These are phyloP conservation scores for Rehmannia glutinosa DNA, from an alignment of 257 asterid species.

Conservation along the genomic window DNA sequence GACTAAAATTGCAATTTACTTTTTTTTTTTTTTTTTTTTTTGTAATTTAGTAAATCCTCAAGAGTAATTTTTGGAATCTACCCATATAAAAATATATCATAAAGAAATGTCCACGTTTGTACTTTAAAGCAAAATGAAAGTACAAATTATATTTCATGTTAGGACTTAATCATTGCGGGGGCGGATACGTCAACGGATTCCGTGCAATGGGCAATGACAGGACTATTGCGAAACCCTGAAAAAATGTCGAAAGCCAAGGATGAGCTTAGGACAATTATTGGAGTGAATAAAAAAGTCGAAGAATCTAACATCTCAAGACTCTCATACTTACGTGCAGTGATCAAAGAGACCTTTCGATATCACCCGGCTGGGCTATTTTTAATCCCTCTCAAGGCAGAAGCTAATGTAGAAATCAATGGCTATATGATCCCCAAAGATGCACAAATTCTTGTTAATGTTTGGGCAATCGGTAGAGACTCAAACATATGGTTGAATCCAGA, in stretches of 20 bases:
- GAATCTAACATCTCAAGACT: slow-evolving; percentile 9
- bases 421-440: slow-evolving; percentile 1
- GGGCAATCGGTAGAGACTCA: too few species aligned
- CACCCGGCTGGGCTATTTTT: slow-evolving; percentile 6
- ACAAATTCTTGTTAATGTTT: neutral
- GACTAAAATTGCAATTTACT: too few species aligned
- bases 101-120: too few species aligned
- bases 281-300: neutral
- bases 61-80: slow-evolving; percentile 16
- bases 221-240: neutral
- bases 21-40: too few species aligned
- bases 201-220: slow-evolving; percentile 21
- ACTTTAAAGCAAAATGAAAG: neutral
- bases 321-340: slow-evolving; percentile 3
- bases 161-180: neutral
- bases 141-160: neutral
- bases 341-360: slow-evolving; percentile 1
- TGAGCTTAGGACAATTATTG: too few species aligned
- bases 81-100: neutral
- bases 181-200: too few species aligned
- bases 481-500: neutral
- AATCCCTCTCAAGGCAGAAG: neutral
- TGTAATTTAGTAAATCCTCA: too few species aligned
- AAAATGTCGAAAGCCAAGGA: slow-evolving; percentile 1
- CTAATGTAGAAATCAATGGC: neutral